These are phyloP conservation scores for Boletus subparvulus DNA, from an alignment of 768 basidiomycete species.

Conservation along the genomic window DNA sequence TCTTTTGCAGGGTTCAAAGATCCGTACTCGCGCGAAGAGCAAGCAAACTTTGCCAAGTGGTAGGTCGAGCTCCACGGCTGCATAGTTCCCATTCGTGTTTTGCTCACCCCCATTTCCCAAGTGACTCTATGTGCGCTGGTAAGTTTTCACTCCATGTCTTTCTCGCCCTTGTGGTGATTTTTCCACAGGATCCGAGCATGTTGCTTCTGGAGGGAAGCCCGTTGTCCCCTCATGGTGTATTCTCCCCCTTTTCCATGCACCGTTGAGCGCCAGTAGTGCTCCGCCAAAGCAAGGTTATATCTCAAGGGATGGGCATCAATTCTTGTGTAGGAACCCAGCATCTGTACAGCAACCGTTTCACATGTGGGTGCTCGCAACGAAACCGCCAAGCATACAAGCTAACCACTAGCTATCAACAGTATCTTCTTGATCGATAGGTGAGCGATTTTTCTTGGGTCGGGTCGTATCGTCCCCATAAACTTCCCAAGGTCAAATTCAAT, in stretches of 20 bases:
- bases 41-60: conserved; percentile 53
- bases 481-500: conserved; percentile 50
- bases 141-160: neutral
- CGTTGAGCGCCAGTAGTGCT: conserved; percentile 20
- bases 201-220: conserved; percentile 34
- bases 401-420: neutral
- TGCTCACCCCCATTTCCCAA: conserved; percentile 16
- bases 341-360: conserved; percentile 53
- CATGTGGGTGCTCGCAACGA: conserved; percentile 43
- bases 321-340: conserved; percentile 51
- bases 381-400: neutral
- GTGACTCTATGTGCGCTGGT: conserved; percentile 57
- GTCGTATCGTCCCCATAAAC: neutral
- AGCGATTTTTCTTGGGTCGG: neutral
- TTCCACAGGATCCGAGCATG: conserved; percentile 50
- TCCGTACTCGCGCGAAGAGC: conserved; percentile 59
- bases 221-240: conserved; percentile 53
- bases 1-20: conserved; percentile 54
- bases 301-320: conserved; percentile 57
- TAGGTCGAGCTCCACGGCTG: conserved; percentile 21
- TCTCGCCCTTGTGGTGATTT: neutral
- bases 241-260: conserved; percentile 53
- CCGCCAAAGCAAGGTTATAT: conserved; percentile 42
- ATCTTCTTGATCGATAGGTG: conserved; percentile 25
- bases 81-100: neutral